Base-by-base conservation (phyloP, 306 rosid species). In the Sophora flavescens region DNA sequence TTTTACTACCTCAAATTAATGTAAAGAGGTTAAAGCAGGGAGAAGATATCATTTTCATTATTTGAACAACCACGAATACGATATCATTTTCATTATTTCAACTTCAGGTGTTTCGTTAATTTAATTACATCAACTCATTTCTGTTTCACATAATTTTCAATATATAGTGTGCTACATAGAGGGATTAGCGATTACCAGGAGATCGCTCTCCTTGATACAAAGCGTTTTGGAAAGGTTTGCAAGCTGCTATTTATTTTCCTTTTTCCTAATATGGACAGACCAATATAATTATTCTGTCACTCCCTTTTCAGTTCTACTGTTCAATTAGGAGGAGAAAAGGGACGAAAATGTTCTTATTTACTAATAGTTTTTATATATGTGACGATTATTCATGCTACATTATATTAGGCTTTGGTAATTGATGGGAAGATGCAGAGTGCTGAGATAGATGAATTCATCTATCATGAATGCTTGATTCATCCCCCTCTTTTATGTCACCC, bases 341-440 rank as follows among this genome's bases (percentile, higher is more conserved):
- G 17, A 33, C 28, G 1, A 30, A 26, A 26, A n/a, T 3, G 18
- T 17, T 53, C 32, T 32, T 54, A 57, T 2, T 39, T 28, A 28
- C 14, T 63, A 26, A 15, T 4, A 7, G 17, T 6, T 74, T 8
- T 3, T 45, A 2, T 42, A 44, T 18, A 57, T 8, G 13, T 48
- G 38, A 4, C 11, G 32, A 32, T 60, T 8, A 14, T 69, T 54
- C 35, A 18, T 68, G 61, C 45, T 83, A 68, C 15, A 50, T 72
- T 85, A 68, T 12, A 44, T 72, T 78, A 91, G 97, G 97, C 87
- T 3, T 75, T 95, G 88, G 84, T 95, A 83, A 91, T 95, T 80
- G 98, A 95, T 74, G 97, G 98, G 9, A 90, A 89, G 89, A 92
- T 95, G 97, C 97, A 92, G 58, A 90, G 97, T 74, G 96, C 97